phyloP scores from a whole-genome alignment of 2,329 filamentous ascomycete genomes.

The Aspergillus brasiliensis region DNA sequence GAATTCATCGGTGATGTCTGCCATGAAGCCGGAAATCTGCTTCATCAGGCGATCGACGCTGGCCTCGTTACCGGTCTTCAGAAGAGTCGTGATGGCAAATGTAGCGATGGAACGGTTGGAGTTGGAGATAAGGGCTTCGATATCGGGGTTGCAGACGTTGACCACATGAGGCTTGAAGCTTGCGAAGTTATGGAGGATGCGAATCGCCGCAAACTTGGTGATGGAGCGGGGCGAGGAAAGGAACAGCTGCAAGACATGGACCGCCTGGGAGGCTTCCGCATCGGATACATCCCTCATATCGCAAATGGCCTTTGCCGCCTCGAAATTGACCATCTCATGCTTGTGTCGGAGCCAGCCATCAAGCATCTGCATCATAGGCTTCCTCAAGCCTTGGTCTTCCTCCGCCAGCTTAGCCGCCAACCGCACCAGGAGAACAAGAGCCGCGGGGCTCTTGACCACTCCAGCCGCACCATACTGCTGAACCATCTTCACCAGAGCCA shows the following conservation, averaged over 20 bases:
- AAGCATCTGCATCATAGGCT: conserved; percentile 95
- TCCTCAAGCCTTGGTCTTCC: conserved; percentile 84
- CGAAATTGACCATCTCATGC: conserved; percentile 99
- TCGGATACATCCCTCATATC: conserved; percentile 92
- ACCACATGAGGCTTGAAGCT: conserved; percentile 95
- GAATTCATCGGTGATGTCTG: conserved; percentile 98
- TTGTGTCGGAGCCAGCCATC: conserved; percentile 97
- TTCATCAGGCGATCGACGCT: conserved; percentile 98
- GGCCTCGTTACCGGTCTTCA: conserved; percentile 97
- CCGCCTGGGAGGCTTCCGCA: conserved; percentile 84
- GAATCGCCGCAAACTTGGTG: conserved; percentile 95
- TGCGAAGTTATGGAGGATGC: conserved; percentile 94
- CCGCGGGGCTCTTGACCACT: conserved; percentile 91
- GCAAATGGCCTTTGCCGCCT: conserved; percentile 97
- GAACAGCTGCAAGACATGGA: conserved; percentile 95
- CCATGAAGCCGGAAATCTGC: conserved; percentile 97
- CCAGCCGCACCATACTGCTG: conserved; percentile 93
- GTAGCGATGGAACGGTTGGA: conserved; percentile 96
- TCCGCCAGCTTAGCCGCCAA: conserved; percentile 91
- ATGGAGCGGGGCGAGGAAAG: conserved; percentile 92
- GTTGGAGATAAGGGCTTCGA: conserved; percentile 95
- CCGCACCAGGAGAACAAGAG: conserved; percentile 87
- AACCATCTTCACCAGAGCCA: conserved; percentile 99
- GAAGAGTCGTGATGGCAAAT: conserved; percentile 94
- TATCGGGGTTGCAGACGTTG: conserved; percentile 92